phyloP scores from a whole-genome alignment of 1,139 yeast genomes.

The Scheffersomyces illinoinensis region DNA sequence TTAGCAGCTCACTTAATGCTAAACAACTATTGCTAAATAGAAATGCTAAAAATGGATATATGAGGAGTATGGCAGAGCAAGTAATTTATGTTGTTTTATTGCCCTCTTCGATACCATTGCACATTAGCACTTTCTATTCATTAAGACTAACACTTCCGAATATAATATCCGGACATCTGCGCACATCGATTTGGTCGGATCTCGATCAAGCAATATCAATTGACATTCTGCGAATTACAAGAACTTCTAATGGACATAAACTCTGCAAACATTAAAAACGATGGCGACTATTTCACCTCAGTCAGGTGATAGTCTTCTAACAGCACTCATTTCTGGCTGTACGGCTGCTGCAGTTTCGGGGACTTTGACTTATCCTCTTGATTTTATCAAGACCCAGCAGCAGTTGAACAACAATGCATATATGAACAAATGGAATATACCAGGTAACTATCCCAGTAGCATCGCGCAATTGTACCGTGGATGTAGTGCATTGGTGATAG shows the following conservation, averaged over 20 bases:
- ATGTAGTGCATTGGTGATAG: constrained; percentile 75
- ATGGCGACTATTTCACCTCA: not conserved
- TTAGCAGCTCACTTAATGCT: no score
- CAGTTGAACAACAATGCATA: constrained; percentile 55
- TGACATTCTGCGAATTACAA: not conserved
- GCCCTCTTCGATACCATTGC: no score
- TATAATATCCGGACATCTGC: not conserved
- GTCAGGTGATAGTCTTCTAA: constrained; percentile 39
- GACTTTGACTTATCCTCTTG: constrained; percentile 78
- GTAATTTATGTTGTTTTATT: no score
- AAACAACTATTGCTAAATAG: not conserved
- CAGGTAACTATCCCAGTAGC: constrained; percentile 40
- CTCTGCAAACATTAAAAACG: no score
- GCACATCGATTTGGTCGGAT: not conserved
- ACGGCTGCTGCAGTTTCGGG: constrained; percentile 75
- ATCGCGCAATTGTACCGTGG: constrained; percentile 63
- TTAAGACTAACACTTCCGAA: no score
- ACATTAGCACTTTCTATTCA: no score
- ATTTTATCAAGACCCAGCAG: constrained; percentile 73
- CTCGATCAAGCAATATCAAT: not conserved
- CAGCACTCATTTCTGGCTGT: constrained; percentile 74
- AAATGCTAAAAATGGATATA: not conserved
- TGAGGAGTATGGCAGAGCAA: not conserved
- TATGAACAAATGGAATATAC: constrained; percentile 37
- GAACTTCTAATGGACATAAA: not conserved